These are phyloP conservation scores for Verticillium zaregamsianum DNA, from an alignment of 2,329 filamentous ascomycete genomes.

Conservation along the genomic window DNA sequence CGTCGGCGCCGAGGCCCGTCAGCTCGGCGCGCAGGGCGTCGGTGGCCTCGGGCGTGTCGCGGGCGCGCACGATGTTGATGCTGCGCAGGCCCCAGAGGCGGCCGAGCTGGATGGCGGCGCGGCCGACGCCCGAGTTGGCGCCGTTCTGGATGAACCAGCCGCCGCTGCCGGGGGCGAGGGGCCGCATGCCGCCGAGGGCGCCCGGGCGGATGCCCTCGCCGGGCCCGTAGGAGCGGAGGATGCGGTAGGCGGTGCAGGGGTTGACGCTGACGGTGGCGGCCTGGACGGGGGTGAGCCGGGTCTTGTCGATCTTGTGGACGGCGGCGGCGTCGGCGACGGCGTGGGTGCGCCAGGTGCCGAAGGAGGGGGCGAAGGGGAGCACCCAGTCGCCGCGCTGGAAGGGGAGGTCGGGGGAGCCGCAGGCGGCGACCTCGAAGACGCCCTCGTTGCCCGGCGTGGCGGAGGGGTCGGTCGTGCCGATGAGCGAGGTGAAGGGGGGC, in stretches of 20 bases:
- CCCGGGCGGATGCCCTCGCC: conserved; percentile 39
- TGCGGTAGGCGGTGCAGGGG: conserved; percentile 89
- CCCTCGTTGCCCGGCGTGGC: conserved; percentile 88
- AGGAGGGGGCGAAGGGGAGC: conserved; percentile 75
- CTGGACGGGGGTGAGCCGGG: conserved; percentile 69
- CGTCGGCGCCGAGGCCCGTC: conserved; percentile 48
- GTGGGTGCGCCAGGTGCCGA: conserved; percentile 95
- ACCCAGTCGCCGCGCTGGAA: conserved; percentile 86
- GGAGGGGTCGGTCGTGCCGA: conserved; percentile 73
- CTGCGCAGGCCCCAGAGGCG: conserved; percentile 83
- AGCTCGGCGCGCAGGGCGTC: conserved; percentile 53
- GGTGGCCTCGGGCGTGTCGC: conserved; percentile 61
- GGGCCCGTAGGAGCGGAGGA: conserved; percentile 75
- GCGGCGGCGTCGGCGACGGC: conserved; percentile 56
- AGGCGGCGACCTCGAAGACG: conserved; percentile 80
- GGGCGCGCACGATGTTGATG: conserved; percentile 81
- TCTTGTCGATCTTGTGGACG: conserved; percentile 67
- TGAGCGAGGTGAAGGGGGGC: conserved; percentile 68
- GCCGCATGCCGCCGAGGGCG: conserved; percentile 33
- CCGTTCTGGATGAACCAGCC: conserved; percentile 98
- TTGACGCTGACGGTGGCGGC: conserved; percentile 89
- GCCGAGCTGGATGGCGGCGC: conserved; percentile 86
- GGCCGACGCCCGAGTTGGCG: conserved; percentile 88
- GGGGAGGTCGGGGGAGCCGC: conserved; percentile 50
- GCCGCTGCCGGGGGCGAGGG: conserved; percentile 46